Evolutionary conservation across 257 asterid genomes (phyloP).

Genomic region (Cinchona pubescens): DNA sequence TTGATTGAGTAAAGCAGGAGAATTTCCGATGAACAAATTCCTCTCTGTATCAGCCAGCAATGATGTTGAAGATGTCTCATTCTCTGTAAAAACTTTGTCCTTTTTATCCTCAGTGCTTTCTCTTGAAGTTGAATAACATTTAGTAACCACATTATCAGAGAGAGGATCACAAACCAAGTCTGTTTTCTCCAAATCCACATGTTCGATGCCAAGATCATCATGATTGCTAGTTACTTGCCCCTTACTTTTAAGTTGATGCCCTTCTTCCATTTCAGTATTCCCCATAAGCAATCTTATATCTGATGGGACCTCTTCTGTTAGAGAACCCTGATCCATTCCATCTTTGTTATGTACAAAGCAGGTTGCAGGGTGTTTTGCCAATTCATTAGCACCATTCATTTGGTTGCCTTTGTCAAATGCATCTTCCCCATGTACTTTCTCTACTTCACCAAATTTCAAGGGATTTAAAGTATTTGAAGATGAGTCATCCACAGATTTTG

Average conservation of each 20-base stretch:
- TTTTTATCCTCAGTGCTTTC: slow-evolving; percentile 33
- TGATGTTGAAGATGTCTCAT: slow-evolving; percentile 28
- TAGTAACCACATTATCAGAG: slow-evolving; percentile 30
- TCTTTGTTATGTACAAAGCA: slow-evolving; percentile 31
- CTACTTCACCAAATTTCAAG: slow-evolving; percentile 26
- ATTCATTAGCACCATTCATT: slow-evolving; percentile 38
- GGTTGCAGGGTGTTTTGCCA: slow-evolving; percentile 40
- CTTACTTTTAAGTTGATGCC: slow-evolving; percentile 20
- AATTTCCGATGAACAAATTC: slow-evolving; percentile 18
- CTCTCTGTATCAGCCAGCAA: slow-evolving; percentile 28
- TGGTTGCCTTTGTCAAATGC: slow-evolving; percentile 31
- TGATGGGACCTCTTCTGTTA: slow-evolving; percentile 8
- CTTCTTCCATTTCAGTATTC: slow-evolving; percentile 28
- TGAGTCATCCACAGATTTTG: slow-evolving; percentile 15
- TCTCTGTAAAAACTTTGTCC: slow-evolving; percentile 29
- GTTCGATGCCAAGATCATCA: slow-evolving; percentile 24
- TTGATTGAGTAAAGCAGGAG: slow-evolving; percentile 37
- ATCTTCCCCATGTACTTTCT: slow-evolving; percentile 25
- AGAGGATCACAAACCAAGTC: slow-evolving; percentile 27
- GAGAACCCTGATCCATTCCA: slow-evolving; percentile 32
- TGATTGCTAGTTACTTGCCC: slow-evolving; percentile 28
- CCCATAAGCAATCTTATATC: slow-evolving; percentile 21
- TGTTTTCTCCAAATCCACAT: slow-evolving; percentile 24
- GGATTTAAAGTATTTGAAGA: slow-evolving; percentile 20
- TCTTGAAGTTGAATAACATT: slow-evolving; percentile 25